A percentile compares a stretch with the other conserved stretches of the same genome.
Conservation (phyloP, 208 protist species). For the Trypanosoma avium region DNA sequence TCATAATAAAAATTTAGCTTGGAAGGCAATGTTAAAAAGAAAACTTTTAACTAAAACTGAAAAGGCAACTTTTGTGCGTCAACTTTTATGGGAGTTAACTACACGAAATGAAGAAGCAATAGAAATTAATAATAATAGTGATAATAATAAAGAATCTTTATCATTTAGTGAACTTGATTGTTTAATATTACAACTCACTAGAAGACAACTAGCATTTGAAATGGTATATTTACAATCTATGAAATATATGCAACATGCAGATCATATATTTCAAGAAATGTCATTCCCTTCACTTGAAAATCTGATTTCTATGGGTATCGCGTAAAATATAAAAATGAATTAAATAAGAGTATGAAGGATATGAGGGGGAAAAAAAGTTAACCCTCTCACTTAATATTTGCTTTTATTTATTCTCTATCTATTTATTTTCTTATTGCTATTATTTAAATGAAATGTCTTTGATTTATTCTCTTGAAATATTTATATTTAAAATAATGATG, state of each 20-base stretch:
- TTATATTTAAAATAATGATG: too few species aligned
- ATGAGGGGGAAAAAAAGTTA: background rate
- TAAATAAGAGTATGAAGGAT: background rate
- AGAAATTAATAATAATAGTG: background rate
- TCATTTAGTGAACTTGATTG: background rate
- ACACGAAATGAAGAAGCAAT: conserved; percentile 2
- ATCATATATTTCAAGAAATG: background rate
- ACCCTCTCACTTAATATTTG: too few species aligned
- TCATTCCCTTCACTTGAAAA: conserved; percentile 8
- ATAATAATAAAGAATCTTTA: too few species aligned
- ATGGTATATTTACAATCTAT: conserved; percentile 8
- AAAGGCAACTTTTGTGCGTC: conserved; percentile 10
- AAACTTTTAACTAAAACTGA: conserved; percentile 16
- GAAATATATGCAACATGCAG: conserved; percentile 13
- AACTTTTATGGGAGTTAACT: conserved; percentile 13
- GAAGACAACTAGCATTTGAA: conserved; percentile 3
- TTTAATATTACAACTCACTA: background rate
- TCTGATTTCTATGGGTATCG: conserved; percentile 5
- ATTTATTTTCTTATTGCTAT: too few species aligned
- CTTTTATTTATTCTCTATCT: too few species aligned
- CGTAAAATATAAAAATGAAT: background rate
- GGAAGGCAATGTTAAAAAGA: background rate
- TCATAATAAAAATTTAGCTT: background rate
- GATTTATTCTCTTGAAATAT: too few species aligned
- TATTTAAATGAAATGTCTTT: too few species aligned